Evolutionary conservation across 345 rosid species (phyloP).

Genomic region (Bruguiera parviflora): DNA sequence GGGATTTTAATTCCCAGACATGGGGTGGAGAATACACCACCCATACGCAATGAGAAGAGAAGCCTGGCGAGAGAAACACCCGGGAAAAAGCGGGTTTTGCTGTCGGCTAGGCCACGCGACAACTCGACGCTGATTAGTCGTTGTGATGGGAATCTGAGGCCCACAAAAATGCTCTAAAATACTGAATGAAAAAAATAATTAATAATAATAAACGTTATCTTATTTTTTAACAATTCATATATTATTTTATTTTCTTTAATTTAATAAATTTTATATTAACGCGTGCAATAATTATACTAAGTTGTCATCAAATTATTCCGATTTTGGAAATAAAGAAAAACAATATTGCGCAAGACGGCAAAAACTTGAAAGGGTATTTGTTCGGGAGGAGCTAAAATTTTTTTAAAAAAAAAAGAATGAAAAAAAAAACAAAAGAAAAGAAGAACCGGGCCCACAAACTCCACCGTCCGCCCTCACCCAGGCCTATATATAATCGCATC

Average conservation of each 20-base stretch:
- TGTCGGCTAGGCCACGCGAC: slow-evolving; percentile 50
- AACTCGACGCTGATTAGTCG: slow-evolving; percentile 44
- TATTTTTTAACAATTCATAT: too few relatives aligned
- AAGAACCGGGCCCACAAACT: slow-evolving; percentile 19
- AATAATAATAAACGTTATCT: too few relatives aligned
- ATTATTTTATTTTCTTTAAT: too few relatives aligned
- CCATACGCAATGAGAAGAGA: not conserved
- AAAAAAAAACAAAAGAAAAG: not conserved
- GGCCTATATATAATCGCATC: slow-evolving; percentile 44
- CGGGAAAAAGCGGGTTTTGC: not conserved
- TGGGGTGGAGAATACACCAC: too few relatives aligned
- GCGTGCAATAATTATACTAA: too few relatives aligned
- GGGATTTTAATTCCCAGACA: too few relatives aligned
- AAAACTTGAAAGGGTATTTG: too few relatives aligned
- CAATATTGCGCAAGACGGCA: too few relatives aligned
- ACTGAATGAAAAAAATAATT: not conserved
- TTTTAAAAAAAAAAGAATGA: not conserved
- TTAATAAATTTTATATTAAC: too few relatives aligned
- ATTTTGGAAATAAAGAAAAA: too few relatives aligned
- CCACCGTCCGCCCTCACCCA: slow-evolving; percentile 1
- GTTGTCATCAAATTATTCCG: too few relatives aligned
- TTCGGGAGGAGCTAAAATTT: too few relatives aligned
- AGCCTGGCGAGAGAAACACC: slow-evolving; percentile 1
- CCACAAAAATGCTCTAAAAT: not conserved
- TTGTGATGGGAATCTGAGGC: slow-evolving; percentile 15